Evolutionary conservation across 192 early-diverging fungal genomes (phyloP).

Genomic region (Chytriomyces confervae): DNA sequence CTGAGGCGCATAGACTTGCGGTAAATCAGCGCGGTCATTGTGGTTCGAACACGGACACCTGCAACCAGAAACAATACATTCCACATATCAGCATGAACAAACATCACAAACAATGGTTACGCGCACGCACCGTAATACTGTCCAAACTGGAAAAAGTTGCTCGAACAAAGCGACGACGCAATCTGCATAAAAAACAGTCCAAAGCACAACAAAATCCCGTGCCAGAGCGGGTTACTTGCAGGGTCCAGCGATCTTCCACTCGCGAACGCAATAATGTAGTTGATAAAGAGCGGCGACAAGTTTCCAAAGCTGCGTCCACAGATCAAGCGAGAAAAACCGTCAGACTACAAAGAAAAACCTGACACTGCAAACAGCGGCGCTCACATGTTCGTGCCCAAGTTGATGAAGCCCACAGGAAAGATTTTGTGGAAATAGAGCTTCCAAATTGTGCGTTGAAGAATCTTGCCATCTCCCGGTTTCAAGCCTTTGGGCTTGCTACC

Average conservation of each 20-base stretch:
- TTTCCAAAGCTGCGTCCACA: constrained; percentile 1
- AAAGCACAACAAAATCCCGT: background rate
- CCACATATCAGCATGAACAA: too few species aligned
- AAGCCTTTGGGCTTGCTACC: constrained; percentile 2
- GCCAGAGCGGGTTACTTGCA: background rate
- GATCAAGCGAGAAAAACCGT: background rate
- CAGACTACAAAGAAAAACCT: background rate
- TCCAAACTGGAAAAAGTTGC: constrained; percentile 17
- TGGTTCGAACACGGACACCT: constrained; percentile 40
- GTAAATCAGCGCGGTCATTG: constrained; percentile 59
- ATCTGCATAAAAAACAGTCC: constrained; percentile 10
- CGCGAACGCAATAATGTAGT: constrained; percentile 2
- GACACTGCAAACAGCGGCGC: background rate
- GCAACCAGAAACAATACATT: too few species aligned
- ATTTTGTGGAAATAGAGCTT: constrained; percentile 2
- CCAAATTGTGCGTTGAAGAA: constrained; percentile 10
- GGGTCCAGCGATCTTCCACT: background rate
- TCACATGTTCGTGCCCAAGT: constrained; percentile 9
- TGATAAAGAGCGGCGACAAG: constrained; percentile 21
- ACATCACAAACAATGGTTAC: too few species aligned
- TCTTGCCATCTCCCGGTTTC: constrained; percentile 7
- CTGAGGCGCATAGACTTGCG: constrained; percentile 60
- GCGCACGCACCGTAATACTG: background rate
- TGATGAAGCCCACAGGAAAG: constrained; percentile 11
- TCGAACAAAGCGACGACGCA: background rate